Base-by-base conservation (phyloP, 1,284 basidiomycete species). In the Calocybe gambosa region DNA sequence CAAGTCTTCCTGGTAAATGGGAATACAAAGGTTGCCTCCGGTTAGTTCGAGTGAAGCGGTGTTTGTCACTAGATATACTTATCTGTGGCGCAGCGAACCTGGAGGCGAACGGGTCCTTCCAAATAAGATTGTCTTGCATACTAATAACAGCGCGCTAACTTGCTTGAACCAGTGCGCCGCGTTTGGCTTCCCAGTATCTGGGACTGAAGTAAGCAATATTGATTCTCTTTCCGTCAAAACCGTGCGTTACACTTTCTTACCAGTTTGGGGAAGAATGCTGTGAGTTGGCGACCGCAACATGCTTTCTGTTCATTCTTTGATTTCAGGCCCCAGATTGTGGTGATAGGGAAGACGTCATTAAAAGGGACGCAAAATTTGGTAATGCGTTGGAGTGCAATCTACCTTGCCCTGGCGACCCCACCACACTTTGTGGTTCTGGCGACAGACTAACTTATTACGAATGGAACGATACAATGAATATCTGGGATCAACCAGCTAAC, bases 131-230 rank as follows among this genome's bases (percentile, higher is more conserved):
- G 71, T 78, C 41, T 75, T 71, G 64, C 66, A 71, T 2, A 70
- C 66, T 3, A 86, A 85, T 58, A 85, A 80, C 54, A 74, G 79
- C 0, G 76, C 78, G 12, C 62, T 73, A 1, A 73, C 72, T 4
- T 88, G 85, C 55, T 65, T 85, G 50, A 71, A 62, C 33, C 80
- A 79, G 56, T 88, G 84, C 53, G 71, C 77, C 2, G 67, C 71
- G 0, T 87, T 75, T 51, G 85, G 85, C 2, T 88, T 74, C 55
- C 72, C 78, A 2, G 84, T 71, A 28, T 77, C 78, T 34, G 84
- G 81, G 20, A 66, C 79, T 50, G 85, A 87, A 60, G 66, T 67
- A 47, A 42, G 56, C 53, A 28, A 5, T 26, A 5, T 26, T 12
- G 13, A 29, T 20, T 31, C 26, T 35, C 5, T 15, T 12, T 5